Percentiles rank a stretch among this genome's conserved stretches.
Evolutionary conservation across 2,329 filamentous ascomycete species (phyloP).

Genomic region (Phialophora expanda): DNA sequence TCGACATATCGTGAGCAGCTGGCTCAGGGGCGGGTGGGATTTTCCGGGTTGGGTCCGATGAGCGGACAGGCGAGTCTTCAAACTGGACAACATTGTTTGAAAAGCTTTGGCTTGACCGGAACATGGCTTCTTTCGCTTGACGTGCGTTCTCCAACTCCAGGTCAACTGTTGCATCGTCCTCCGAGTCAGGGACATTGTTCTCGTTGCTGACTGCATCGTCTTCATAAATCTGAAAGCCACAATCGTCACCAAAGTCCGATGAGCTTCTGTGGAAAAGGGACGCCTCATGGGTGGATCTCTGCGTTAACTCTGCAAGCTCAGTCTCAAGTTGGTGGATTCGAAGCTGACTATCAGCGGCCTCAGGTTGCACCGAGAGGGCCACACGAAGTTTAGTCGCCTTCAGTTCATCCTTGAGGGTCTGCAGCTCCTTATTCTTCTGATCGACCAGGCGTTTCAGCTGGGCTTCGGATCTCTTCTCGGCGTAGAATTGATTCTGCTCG

Average conservation of each 20-base stretch:
- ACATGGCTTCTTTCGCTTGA: slow-evolving; percentile 49
- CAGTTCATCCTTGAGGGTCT: slow-evolving; percentile 40
- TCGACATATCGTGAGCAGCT: slow-evolving; percentile 47
- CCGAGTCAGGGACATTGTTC: slow-evolving; percentile 35
- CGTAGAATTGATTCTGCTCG: slow-evolving; percentile 52
- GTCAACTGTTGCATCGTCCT: slow-evolving; percentile 43
- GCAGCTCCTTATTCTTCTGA: slow-evolving; percentile 43
- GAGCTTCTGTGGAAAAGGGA: slow-evolving; percentile 3
- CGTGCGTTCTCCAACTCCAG: slow-evolving; percentile 49
- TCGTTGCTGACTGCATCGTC: slow-evolving; percentile 36
- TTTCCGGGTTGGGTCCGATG: slow-evolving; percentile 36
- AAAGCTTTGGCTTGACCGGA: slow-evolving; percentile 43
- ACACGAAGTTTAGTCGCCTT: slow-evolving; percentile 32
- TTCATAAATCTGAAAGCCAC: slow-evolving; percentile 38
- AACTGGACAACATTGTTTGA: slow-evolving; percentile 34
- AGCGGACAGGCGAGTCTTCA: slow-evolving; percentile 36
- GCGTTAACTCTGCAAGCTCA: slow-evolving; percentile 39
- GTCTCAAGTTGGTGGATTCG: slow-evolving; percentile 40
- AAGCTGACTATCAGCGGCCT: slow-evolving; percentile 28
- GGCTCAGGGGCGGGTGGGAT: slow-evolving; percentile 47
- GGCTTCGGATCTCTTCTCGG: slow-evolving; percentile 45
- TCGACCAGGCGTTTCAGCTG: slow-evolving; percentile 40
- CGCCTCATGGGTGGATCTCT: slow-evolving; percentile 34
- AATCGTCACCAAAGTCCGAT: slow-evolving; percentile 23
- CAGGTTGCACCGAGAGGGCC: slow-evolving; percentile 7